Base-by-base conservation (phyloP, 805 yeast species). In the Kodamaea hsintzibuensis region DNA sequence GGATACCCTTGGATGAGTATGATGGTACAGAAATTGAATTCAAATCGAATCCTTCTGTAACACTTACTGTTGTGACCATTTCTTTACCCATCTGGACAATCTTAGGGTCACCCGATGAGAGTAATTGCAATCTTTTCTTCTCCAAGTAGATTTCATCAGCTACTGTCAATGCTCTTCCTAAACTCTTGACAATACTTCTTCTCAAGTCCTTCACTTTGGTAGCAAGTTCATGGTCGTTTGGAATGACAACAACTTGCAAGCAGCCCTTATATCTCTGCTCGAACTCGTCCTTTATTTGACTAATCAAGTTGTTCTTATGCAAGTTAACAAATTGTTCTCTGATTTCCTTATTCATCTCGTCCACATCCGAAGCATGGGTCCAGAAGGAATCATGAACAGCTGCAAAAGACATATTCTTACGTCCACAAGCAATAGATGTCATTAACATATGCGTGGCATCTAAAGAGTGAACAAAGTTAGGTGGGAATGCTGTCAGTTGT, bases 341-440 rank as follows among this genome's bases (percentile, higher is more conserved):
- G 58, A 95, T 74, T 45, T 81, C 73, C 12, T 62, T 63, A 69
- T 85, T 90, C 95, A 93, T 86, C 2, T 64, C 66, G 55, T 85
- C 86, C 42, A 93, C 84, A 67, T 89, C 93, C 49, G 83, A 74
- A 1, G 99, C 98, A 67, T 95, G 98, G 0, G 98, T 91, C 99
- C 99, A 93, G 69, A 89, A 93, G 0, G 98, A 93, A 68, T 93
- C 99, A 70, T 93, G 99, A 19, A 93, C 99, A 0, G 98, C 85
- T 0, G 98, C 97, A 78, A 95, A 93, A 10, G 84, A 76, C 49
- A 95, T 70, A 0, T 82, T 83, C 1, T 67, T 66, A 42, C 84
- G 79, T 3, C 87, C 83, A 69, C 97, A 91, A 19, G 84, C 84
- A 49, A 83, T 77, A 0, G 98, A 96, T 7, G 97, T 88, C 76